phyloP scores from a whole-genome alignment of 2,329 filamentous ascomycete species.

The Escovopsis sp. region DNA sequence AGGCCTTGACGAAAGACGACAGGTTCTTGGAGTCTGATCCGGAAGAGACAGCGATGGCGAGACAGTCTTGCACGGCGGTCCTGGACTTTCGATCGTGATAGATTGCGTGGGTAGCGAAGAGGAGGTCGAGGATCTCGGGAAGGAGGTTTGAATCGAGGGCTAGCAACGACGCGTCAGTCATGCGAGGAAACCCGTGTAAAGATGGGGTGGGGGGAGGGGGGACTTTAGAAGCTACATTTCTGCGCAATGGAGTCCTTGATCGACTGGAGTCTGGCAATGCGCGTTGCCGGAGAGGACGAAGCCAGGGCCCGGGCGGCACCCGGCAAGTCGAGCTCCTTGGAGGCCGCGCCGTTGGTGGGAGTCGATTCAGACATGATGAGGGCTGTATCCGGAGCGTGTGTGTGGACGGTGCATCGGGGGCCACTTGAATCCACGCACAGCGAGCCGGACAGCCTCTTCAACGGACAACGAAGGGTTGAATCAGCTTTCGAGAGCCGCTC shows the following conservation, averaged over 20 bases:
- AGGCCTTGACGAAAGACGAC: slow-evolving; percentile 46
- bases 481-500: no score
- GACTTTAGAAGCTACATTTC: slow-evolving; percentile 29
- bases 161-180: slow-evolving; percentile 14
- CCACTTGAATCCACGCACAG: slow-evolving; percentile 7
- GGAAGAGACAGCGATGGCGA: slow-evolving; percentile 50
- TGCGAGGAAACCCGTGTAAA: no score
- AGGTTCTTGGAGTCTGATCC: slow-evolving; percentile 41
- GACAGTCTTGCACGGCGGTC: slow-evolving; percentile 66
- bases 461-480: no score
- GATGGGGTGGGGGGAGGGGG: slow-evolving; percentile 3
- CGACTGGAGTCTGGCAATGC: slow-evolving; percentile 38
- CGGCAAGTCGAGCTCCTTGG: slow-evolving; percentile 33
- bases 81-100: slow-evolving; percentile 80
- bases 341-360: slow-evolving; percentile 27
- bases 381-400: slow-evolving; percentile 8
- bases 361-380: slow-evolving; percentile 22
- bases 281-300: slow-evolving; percentile 46
- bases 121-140: slow-evolving; percentile 47
- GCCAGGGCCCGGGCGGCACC: slow-evolving; percentile 35
- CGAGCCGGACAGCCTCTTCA: no score
- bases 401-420: slow-evolving; percentile 20
- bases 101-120: slow-evolving; percentile 77
- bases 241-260: slow-evolving; percentile 43
- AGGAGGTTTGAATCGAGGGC: slow-evolving; percentile 35